A percentile compares a stretch with the other conserved stretches of the same genome.
Conservation (phyloP, 129 eudicot species). For the Ambrosia artemisiifolia region DNA sequence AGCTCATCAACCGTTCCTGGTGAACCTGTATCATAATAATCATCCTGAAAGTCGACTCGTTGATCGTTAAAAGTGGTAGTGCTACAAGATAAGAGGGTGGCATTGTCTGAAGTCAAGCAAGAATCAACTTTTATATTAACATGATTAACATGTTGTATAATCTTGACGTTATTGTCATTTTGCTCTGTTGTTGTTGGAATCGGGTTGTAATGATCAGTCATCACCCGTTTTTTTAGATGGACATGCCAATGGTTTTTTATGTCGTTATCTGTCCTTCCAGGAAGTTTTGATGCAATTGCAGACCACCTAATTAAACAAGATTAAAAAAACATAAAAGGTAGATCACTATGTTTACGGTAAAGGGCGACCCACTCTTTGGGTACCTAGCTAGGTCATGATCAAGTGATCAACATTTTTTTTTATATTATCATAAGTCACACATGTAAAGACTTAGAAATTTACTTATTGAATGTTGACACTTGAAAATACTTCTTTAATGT, state of each 20-base stretch:
- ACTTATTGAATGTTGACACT: no score
- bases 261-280: background rate
- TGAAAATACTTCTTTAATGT: no score
- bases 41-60: background rate
- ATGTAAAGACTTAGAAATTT: no score
- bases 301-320: background rate
- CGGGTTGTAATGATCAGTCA: background rate
- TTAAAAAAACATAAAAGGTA: background rate
- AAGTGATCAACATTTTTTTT: no score
- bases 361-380: no score
- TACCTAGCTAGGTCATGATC: no score
- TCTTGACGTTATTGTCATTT: background rate
- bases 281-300: background rate
- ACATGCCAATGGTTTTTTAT: background rate
- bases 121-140: background rate
- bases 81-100: background rate
- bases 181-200: background rate
- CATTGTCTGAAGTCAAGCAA: background rate
- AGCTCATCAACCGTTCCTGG: background rate
- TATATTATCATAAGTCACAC: no score
- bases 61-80: background rate
- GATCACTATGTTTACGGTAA: background rate
- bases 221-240: background rate
- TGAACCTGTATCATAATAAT: background rate
- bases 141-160: background rate